phyloP scores from a whole-genome alignment of 768 basidiomycete species.

The Butyriboletus loyo region DNA sequence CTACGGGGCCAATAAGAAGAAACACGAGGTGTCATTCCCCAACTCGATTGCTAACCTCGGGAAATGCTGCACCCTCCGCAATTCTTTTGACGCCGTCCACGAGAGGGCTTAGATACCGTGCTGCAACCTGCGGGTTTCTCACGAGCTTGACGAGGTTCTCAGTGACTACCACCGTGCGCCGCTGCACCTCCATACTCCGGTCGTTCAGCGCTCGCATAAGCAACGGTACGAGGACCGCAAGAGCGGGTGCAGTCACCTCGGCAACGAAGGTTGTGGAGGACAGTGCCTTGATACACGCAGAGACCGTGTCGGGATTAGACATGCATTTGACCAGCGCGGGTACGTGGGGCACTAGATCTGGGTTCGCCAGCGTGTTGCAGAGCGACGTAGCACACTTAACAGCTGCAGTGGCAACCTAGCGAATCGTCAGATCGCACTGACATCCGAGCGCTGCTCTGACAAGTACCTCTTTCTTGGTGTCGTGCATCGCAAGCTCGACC shows the following conservation, averaged over 20 bases:
- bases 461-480: conserved; percentile 88
- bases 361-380: conserved; percentile 88
- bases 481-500: conserved; percentile 90
- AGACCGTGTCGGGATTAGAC: conserved; percentile 83
- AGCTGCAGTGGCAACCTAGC: conserved; percentile 80
- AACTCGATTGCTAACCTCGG: conserved; percentile 57
- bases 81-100: conserved; percentile 91
- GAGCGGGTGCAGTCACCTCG: conserved; percentile 93
- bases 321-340: conserved; percentile 90
- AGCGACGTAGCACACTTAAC: conserved; percentile 86
- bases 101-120: conserved; percentile 80
- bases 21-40: conserved; percentile 2
- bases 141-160: conserved; percentile 98
- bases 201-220: conserved; percentile 90
- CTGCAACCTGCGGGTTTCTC: conserved; percentile 85
- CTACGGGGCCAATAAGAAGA: conserved; percentile 33
- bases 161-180: conserved; percentile 89
- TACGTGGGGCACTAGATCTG: conserved; percentile 88
- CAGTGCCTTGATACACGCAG: conserved; percentile 91
- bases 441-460: conserved; percentile 12
- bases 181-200: conserved; percentile 93
- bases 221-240: conserved; percentile 93
- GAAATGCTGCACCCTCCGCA: conserved; percentile 88
- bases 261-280: conserved; percentile 96
- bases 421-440: conserved; percentile 8